A percentile compares a stretch with the other conserved stretches of the same genome.
These are phyloP conservation scores for Phenoliferia sp. DNA, from an alignment of 1,284 basidiomycete genomes.

Conservation along the genomic window DNA sequence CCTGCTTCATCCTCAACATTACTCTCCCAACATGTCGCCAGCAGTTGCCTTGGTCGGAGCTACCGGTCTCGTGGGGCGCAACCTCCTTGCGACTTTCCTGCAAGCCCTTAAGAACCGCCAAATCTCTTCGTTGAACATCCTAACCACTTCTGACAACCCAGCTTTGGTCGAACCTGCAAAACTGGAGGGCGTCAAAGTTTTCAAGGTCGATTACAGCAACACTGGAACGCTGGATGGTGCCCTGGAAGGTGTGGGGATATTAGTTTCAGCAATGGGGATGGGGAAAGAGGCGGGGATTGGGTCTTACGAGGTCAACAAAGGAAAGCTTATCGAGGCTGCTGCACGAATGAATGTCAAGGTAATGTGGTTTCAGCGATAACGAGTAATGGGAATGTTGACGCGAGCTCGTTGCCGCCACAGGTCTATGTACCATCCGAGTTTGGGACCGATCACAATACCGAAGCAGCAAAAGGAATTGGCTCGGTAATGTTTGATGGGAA, in stretches of 20 bases:
- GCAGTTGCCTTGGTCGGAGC: neutral
- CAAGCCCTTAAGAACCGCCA: slow-evolving; percentile 4
- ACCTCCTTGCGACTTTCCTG: slow-evolving; percentile 5
- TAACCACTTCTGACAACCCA: slow-evolving; percentile 4
- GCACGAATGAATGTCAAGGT: slow-evolving; percentile 3
- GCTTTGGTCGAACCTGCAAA: neutral
- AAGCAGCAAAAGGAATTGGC: neutral
- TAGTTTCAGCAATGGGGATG: slow-evolving; percentile 11
- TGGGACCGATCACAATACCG: slow-evolving; percentile 1
- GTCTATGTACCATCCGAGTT: slow-evolving; percentile 10
- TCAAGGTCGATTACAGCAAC: neutral
- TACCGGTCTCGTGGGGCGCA: slow-evolving; percentile 3
- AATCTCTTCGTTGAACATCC: slow-evolving; percentile 1
- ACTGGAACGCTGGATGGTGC: neutral
- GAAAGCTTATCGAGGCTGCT: neutral
- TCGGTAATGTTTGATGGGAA: slow-evolving; percentile 10
- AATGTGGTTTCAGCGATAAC: neutral
- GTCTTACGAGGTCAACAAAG: slow-evolving; percentile 7
- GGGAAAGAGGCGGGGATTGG: neutral
- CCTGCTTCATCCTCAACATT: too few relatives aligned
- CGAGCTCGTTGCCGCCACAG: neutral
- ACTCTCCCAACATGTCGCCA: neutral
- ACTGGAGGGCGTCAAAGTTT: neutral
- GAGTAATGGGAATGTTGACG: neutral
- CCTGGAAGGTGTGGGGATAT: neutral